phyloP scores from a whole-genome alignment of 306 rosid genomes.

The Prunus mira region DNA sequence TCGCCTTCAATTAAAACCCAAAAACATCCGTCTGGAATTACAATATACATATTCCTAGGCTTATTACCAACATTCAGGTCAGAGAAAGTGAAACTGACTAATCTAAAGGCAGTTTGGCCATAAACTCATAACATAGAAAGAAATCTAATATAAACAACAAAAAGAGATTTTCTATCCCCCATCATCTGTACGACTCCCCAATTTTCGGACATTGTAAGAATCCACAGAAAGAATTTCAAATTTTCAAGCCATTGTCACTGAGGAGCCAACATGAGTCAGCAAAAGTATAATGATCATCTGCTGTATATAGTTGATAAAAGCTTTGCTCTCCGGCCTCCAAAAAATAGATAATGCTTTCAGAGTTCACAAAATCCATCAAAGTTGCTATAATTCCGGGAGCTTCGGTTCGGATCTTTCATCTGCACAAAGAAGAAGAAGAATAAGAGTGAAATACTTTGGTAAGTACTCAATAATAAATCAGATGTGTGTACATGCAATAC shows the following conservation, averaged over 20 bases:
- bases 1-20: constrained; percentile 5
- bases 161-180: constrained; percentile 20
- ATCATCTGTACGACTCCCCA: constrained; percentile 36
- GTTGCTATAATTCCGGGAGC: constrained; percentile 1
- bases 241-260: constrained; percentile 42
- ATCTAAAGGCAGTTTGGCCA: constrained; percentile 11
- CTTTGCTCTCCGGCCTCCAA: not conserved
- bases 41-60: constrained; percentile 12
- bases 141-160: constrained; percentile 28
- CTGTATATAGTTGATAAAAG: not conserved
- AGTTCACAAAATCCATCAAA: not conserved
- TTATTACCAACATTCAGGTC: constrained; percentile 16
- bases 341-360: not conserved
- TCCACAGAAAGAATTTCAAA: constrained; percentile 11
- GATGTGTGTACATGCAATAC: too few species aligned
- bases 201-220: constrained; percentile 39
- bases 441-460: not conserved
- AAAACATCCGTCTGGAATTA: not conserved
- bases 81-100: constrained; percentile 9
- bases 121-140: constrained; percentile 17
- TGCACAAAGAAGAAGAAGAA: constrained; percentile 1
- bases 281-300: not conserved
- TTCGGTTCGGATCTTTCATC: not conserved
- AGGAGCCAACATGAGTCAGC: constrained; percentile 13
- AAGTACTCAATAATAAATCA: too few species aligned